These are phyloP conservation scores for Talaromyces pinophilus DNA, from an alignment of 2,329 filamentous ascomycete species.

Conservation along the genomic window DNA sequence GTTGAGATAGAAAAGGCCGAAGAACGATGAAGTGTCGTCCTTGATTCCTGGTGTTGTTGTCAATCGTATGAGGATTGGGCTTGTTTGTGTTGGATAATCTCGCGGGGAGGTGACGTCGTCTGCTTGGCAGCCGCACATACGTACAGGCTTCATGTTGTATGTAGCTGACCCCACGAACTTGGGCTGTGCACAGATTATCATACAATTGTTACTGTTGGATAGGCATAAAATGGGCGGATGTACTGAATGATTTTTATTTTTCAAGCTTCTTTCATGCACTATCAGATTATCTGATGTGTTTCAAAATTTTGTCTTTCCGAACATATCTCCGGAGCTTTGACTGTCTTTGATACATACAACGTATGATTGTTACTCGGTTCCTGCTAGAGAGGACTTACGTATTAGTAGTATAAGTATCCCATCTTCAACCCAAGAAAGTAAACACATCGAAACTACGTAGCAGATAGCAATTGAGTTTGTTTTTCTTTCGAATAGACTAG, in stretches of 20 bases:
- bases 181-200: neutral
- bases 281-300: neutral
- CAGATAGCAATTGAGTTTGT: neutral
- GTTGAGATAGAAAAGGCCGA: neutral
- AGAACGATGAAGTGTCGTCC: constrained; percentile 5
- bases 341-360: neutral
- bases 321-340: neutral
- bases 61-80: constrained; percentile 8
- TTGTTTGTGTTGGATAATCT: constrained; percentile 13
- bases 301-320: neutral
- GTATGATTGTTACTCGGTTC: neutral
- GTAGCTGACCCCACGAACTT: neutral
- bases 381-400: neutral
- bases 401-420: neutral
- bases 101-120: constrained; percentile 25
- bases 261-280: neutral
- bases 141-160: neutral
- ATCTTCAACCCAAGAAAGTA: neutral
- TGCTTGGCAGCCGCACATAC: constrained; percentile 24
- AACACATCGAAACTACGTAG: neutral
- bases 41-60: neutral
- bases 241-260: neutral
- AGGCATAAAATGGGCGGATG: neutral
- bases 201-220: neutral
- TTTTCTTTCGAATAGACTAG: neutral